phyloP scores from a whole-genome alignment of 2,329 filamentous ascomycete species.

The Alternaria gansuensis region DNA sequence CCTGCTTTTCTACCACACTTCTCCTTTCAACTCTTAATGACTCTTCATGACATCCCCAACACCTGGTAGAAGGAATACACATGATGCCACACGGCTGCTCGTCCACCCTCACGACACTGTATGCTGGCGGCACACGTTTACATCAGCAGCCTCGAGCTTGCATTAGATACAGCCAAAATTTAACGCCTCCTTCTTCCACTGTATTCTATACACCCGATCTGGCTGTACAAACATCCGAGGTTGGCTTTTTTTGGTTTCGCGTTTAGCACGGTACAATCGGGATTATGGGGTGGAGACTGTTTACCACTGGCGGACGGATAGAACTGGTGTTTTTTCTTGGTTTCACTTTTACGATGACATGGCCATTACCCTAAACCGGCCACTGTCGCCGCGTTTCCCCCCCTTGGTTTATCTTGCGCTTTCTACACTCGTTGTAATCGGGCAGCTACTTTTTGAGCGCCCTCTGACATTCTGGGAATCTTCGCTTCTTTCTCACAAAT shows the following conservation, averaged over 20 bases:
- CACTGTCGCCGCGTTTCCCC: conserved; percentile 42
- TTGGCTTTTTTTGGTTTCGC: conserved; percentile 35
- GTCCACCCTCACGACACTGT: conserved; percentile 45
- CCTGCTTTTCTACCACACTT: conserved; percentile 23
- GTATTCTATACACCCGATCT: conserved; percentile 41
- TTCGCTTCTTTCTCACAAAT: conserved; percentile 39
- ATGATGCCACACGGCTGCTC: conserved; percentile 38
- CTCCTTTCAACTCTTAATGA: conserved; percentile 45
- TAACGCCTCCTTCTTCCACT: conserved; percentile 35
- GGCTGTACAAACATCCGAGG: conserved; percentile 25
- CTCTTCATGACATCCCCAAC: conserved; percentile 45
- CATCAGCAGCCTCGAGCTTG: conserved; percentile 30
- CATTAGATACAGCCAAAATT: conserved; percentile 40
- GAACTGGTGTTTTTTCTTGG: conserved; percentile 40
- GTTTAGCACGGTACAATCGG: conserved; percentile 38
- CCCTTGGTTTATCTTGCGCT: conserved; percentile 38
- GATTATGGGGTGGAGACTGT: conserved; percentile 28
- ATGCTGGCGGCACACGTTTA: conserved; percentile 45
- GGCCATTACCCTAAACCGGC: conserved; percentile 38
- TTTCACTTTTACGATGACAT: conserved; percentile 45
- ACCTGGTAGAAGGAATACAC: conserved; percentile 40
- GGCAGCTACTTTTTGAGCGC: conserved; percentile 24
- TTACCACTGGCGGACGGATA: conserved; percentile 31
- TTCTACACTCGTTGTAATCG: conserved; percentile 54
- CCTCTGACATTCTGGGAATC: conserved; percentile 45